Conservation (phyloP, 2,329 filamentous ascomycete species). For the Aaosphaeria pasadenensis region DNA sequence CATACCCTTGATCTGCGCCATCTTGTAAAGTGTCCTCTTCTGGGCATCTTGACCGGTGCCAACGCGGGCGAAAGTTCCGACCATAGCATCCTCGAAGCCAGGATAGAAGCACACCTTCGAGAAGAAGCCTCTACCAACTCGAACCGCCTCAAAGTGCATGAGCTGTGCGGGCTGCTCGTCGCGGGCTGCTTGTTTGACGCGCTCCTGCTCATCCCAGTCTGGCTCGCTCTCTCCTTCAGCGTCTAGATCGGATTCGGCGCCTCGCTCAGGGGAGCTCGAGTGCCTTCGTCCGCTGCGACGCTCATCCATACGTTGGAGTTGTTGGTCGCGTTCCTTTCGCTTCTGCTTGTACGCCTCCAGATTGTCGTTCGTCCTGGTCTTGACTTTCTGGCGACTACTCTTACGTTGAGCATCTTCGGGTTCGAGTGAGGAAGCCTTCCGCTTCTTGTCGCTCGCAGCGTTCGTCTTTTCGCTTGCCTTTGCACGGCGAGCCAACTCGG, state of each 20-base stretch:
- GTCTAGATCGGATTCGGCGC: slow-evolving; percentile 55
- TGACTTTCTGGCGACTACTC: slow-evolving; percentile 50
- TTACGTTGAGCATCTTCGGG: slow-evolving; percentile 75
- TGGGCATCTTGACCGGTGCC: slow-evolving; percentile 76
- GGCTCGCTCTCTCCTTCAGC: slow-evolving; percentile 72
- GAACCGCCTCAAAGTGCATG: slow-evolving; percentile 78
- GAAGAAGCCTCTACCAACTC: slow-evolving; percentile 82
- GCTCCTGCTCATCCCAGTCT: slow-evolving; percentile 64
- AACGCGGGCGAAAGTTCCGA: slow-evolving; percentile 81
- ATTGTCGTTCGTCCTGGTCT: slow-evolving; percentile 62
- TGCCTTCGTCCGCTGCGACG: slow-evolving; percentile 46
- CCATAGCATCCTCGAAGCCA: slow-evolving; percentile 77
- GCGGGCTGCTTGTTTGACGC: slow-evolving; percentile 49
- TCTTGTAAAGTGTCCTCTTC: slow-evolving; percentile 76
- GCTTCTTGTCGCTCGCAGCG: slow-evolving; percentile 55
- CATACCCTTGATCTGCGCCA: slow-evolving; percentile 82
- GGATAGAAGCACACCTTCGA: slow-evolving; percentile 91
- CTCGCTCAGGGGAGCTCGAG: slow-evolving; percentile 40
- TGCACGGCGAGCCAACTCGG: slow-evolving; percentile 75
- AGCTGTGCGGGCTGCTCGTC: slow-evolving; percentile 70
- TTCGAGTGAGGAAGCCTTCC: slow-evolving; percentile 76
- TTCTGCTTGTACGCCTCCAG: slow-evolving; percentile 67
- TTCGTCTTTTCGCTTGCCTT: slow-evolving; percentile 63
- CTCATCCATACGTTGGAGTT: slow-evolving; percentile 50
- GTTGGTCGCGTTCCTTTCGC: slow-evolving; percentile 59